Evolutionary conservation across 306 rosid genomes (phyloP), one percentile per base, ranked within the genome.

Genomic region (Pyrus betulifolia): DNA sequence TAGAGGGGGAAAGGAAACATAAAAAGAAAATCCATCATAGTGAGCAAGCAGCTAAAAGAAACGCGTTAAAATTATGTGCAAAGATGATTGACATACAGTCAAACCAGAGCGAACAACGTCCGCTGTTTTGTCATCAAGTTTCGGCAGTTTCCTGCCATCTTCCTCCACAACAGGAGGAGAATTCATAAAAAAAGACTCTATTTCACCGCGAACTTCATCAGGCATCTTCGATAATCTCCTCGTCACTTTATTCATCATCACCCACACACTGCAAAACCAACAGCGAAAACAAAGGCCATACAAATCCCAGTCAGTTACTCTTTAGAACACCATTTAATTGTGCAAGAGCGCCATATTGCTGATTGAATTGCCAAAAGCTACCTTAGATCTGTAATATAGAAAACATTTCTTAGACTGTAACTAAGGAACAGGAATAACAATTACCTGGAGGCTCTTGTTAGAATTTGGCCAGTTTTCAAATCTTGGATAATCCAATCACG

Each of bases 181-280:
- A 83, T 85, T 74, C 82, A 87, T 77, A 87, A 92, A 96, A 82
- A 72, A 96, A 4, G 99, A 86, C 66, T 84, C 90, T 89, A 96
- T 96, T 86, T 96, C 99, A 73, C 80, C 87, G 72, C 98, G 85
- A 78, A 93, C 99, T 87, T 93, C 99, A 54, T 81, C 90, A 0
- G 99, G 99, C 78, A 96, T 89, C 77, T 96, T 96, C 22, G 99
- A 92, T 57, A 96, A 82, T 86, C 84, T 93, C 86, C 99, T 89
- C 10, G 99, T 96, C 80, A 84, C 77, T 78, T 93, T 96, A 88
- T 96, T 93, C 99, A 96, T 96, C 99, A 93, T 96, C 84, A 96
- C 99, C 97, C 98, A 93, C 73, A 96, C 93, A 89, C 99, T 96
- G 89, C 71, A 79, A 76, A 71, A 74, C 51, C 82, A 86, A 79